Evolutionary conservation across 257 asterid genomes (phyloP).

Genomic region (Nicotiana noctiflora): DNA sequence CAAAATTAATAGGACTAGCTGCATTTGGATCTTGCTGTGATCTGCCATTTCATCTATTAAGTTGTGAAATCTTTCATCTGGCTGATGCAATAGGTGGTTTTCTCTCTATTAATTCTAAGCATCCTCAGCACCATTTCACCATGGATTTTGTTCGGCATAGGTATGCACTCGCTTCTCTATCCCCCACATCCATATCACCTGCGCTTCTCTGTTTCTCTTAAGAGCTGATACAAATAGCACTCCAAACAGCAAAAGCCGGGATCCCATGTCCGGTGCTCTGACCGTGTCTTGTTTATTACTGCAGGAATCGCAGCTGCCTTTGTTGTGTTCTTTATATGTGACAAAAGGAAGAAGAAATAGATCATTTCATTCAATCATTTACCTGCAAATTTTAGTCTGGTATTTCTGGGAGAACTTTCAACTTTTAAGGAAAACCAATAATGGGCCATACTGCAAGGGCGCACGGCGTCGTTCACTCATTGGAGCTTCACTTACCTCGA

Average conservation of each 20-base stretch:
- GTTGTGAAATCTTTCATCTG: neutral
- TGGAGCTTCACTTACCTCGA: neutral
- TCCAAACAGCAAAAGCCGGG: neutral
- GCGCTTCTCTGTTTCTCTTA: neutral
- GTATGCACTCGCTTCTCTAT: slow-evolving; percentile 22
- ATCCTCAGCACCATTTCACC: slow-evolving; percentile 62
- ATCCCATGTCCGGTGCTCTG: neutral
- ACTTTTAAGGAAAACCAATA: slow-evolving; percentile 40
- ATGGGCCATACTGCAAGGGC: neutral
- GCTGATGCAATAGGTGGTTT: slow-evolving; percentile 49
- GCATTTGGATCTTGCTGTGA: neutral
- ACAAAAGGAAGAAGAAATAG: slow-evolving; percentile 63
- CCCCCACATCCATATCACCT: neutral
- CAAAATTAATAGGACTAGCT: neutral
- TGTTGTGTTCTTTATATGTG: slow-evolving; percentile 41
- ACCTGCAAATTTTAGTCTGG: slow-evolving; percentile 34
- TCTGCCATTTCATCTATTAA: neutral
- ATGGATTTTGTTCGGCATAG: slow-evolving; percentile 42
- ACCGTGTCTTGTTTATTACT: slow-evolving; percentile 1
- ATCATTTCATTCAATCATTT: slow-evolving; percentile 27
- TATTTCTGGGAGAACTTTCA: slow-evolving; percentile 21
- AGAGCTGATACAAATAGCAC: neutral
- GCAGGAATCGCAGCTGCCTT: slow-evolving; percentile 63
- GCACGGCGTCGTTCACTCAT: neutral
- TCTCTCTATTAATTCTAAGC: slow-evolving; percentile 54